These are phyloP conservation scores for Jamesozyma piceae DNA, from an alignment of 805 yeast species.

Conservation along the genomic window DNA sequence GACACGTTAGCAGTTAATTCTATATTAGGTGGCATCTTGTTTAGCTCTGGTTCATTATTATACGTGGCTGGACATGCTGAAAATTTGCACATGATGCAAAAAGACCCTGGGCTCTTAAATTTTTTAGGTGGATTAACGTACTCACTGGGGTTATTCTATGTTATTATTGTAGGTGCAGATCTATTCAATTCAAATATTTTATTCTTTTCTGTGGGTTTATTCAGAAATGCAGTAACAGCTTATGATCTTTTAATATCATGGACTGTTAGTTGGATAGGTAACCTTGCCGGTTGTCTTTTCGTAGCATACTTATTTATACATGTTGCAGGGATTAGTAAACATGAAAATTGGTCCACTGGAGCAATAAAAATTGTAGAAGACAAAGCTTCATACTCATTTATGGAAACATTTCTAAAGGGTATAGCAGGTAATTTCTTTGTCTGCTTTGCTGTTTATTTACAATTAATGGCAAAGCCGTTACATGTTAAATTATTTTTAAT, in stretches of 20 bases:
- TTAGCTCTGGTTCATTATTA: slow-evolving; percentile 67
- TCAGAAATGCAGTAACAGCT: slow-evolving; percentile 60
- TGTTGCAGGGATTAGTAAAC: slow-evolving; percentile 41
- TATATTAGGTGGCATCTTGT: slow-evolving; percentile 58
- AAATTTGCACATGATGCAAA: slow-evolving; percentile 34
- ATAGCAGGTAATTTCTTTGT: slow-evolving; percentile 74
- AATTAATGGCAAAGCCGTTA: slow-evolving; percentile 66
- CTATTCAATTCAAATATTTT: slow-evolving; percentile 66
- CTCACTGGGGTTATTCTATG: slow-evolving; percentile 67
- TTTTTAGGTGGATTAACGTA: slow-evolving; percentile 53
- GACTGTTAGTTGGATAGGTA: slow-evolving; percentile 58
- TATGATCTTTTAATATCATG: slow-evolving; percentile 57
- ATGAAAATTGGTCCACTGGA: slow-evolving; percentile 37
- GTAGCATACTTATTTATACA: slow-evolving; percentile 57
- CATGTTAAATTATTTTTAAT: slow-evolving; percentile 65
- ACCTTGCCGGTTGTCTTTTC: slow-evolving; percentile 55
- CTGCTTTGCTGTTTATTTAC: slow-evolving; percentile 64
- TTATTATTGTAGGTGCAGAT: slow-evolving; percentile 67
- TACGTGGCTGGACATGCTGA: slow-evolving; percentile 47
- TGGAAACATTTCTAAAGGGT: slow-evolving; percentile 57
- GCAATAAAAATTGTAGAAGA: slow-evolving; percentile 39
- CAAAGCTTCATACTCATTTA: slow-evolving; percentile 41
- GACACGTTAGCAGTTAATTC: slow-evolving; percentile 56
- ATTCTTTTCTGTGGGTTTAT: slow-evolving; percentile 58
- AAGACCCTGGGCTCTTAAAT: slow-evolving; percentile 44